Base-by-base conservation (phyloP, 208 protist genomes). In the Crithidia fasciculata region DNA sequence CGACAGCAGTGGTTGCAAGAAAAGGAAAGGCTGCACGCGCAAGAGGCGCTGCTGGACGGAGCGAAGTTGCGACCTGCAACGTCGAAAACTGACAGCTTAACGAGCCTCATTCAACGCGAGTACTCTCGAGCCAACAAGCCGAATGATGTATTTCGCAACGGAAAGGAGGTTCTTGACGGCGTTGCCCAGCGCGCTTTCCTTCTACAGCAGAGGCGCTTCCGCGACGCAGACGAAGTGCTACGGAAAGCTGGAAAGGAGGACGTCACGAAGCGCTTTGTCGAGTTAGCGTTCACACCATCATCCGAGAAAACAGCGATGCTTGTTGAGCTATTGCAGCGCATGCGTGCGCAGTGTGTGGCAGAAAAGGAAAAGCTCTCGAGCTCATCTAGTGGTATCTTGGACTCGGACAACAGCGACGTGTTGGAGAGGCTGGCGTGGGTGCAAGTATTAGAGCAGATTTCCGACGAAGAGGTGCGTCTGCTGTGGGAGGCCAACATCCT, bases 211-310 rank as follows among this genome's bases (percentile, higher is more conserved):
- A 78, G 72, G 49, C 63, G 92, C 5, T 85, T 90, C 37, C 66
- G 79, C 8, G 85, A 94, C 41, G 77, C 81, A 0, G 84, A 94
- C 58, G 91, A 96, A 41, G 82, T 96, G 5, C 58, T 96, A 67
- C 74, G 89, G 56, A 81, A 72, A 58, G 66, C 53, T 50, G 74
- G 78, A 6, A 83, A 85, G 19, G 75, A 67, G 49, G 73, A 50
- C 28, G 72, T 85, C 54, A 88, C 82, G 13, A 37, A 75, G 56
- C 74, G 71, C 6, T 95, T 88, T 69, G 57, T 91, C 64, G 47
- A 86, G 67, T 61, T 93, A 45, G 72, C 80, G 2, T 91, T 90
- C 68, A 69, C 80, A 2, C 52, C 59, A 4, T 64, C 54, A 40
- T 62, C 66, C 13, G 55, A 71, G 58, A 57, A 73, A 60, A 57